phyloP scores from a whole-genome alignment of 305 asterid genomes.

The Stenogyne calaminthoides region DNA sequence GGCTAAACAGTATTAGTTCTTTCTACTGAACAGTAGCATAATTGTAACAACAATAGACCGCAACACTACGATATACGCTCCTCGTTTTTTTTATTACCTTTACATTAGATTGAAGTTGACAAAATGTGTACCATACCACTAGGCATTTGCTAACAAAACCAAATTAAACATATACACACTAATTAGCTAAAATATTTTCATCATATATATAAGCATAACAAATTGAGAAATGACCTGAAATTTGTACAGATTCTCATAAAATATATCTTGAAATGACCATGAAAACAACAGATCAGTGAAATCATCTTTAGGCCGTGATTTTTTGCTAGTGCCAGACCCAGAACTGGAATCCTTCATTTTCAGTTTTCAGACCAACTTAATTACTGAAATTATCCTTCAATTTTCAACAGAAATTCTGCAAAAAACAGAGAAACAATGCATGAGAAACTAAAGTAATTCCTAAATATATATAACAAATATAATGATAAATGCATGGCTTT shows the following conservation, averaged over 20 bases:
- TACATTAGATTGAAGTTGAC: not conserved
- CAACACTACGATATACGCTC: not conserved
- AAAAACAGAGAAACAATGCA: conserved; percentile 16
- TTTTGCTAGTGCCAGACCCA: not conserved
- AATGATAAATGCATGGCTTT: not conserved
- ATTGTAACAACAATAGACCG: not conserved
- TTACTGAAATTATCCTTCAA: not conserved
- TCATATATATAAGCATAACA: not conserved
- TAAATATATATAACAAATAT: too few relatives aligned
- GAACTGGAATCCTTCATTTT: conserved; percentile 27
- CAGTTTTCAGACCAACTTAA: not conserved
- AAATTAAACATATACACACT: not conserved
- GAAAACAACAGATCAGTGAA: conserved; percentile 46
- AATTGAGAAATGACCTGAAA: conserved; percentile 37
- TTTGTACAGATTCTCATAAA: conserved; percentile 38
- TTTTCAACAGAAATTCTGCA: conserved; percentile 15
- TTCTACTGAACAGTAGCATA: not conserved
- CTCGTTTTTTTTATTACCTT: too few relatives aligned
- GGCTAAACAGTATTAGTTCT: too few relatives aligned
- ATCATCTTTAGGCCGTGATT: conserved; percentile 32
- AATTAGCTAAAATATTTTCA: not conserved
- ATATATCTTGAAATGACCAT: conserved; percentile 49
- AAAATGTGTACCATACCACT: conserved; percentile 1
- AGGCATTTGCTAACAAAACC: not conserved
- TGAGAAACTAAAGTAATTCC: not conserved